Conservation (phyloP, 495 filamentous ascomycete genomes). For the Pseudevernia furfuracea region DNA sequence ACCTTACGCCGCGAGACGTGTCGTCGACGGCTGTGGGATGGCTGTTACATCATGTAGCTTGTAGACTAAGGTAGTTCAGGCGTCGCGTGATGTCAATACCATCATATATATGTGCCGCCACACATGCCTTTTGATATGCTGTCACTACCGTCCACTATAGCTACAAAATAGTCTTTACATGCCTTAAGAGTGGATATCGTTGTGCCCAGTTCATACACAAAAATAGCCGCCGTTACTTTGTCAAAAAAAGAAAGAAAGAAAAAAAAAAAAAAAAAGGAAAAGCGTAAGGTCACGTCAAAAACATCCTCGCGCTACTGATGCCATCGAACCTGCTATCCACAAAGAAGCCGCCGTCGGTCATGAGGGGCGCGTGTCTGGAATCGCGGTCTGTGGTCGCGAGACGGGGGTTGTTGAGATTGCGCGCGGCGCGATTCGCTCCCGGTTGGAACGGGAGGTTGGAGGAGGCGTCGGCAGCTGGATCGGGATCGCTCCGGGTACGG, state of each 20-base stretch:
- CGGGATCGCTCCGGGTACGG: neutral
- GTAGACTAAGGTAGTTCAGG: too few relatives aligned
- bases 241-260: too few relatives aligned
- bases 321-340: conserved; percentile 1
- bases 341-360: conserved; percentile 9
- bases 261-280: too few relatives aligned
- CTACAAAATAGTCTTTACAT: too few relatives aligned
- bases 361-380: neutral
- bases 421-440: neutral
- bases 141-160: too few relatives aligned
- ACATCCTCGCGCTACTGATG: neutral
- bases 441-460: neutral
- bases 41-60: too few relatives aligned
- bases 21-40: too few relatives aligned
- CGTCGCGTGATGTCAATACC: too few relatives aligned
- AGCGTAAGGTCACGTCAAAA: neutral
- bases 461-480: neutral
- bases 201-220: neutral
- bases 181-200: too few relatives aligned
- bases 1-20: too few relatives aligned
- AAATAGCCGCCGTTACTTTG: neutral
- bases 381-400: neutral
- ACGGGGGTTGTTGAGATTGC: neutral
- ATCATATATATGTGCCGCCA: too few relatives aligned
- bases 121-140: too few relatives aligned